Percentiles rank a stretch among this genome's conserved stretches.
These are phyloP conservation scores for Starmerella riodocensis DNA, from an alignment of 805 yeast species.

Conservation along the genomic window DNA sequence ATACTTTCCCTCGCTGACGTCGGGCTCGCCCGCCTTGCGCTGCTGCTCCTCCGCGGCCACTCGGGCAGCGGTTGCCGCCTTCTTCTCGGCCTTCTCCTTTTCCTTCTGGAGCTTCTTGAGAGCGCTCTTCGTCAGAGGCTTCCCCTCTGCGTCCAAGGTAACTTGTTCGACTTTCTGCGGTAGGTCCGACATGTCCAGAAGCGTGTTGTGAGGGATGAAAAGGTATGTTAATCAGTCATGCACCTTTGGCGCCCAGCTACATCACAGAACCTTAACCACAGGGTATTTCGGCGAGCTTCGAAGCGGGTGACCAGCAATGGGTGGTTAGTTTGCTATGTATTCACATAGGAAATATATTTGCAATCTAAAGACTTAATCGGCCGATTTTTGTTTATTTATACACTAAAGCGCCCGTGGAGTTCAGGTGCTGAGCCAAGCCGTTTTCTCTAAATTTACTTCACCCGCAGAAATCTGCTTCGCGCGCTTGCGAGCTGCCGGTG, in stretches of 20 bases:
- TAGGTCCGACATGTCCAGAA: conserved; percentile 11
- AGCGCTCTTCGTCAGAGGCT: conserved; percentile 85
- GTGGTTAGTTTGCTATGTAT: too few relatives aligned
- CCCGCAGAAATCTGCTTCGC: neutral
- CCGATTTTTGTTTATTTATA: too few relatives aligned
- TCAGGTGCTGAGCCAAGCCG: too few relatives aligned
- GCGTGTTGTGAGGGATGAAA: too few relatives aligned
- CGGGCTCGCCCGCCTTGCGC: conserved; percentile 61
- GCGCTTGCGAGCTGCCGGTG: conserved; percentile 3
- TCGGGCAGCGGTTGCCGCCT: conserved; percentile 84
- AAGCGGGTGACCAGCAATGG: too few relatives aligned
- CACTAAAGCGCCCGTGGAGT: too few relatives aligned
- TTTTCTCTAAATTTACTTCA: neutral
- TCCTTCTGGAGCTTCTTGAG: conserved; percentile 88
- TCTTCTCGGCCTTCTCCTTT: conserved; percentile 81
- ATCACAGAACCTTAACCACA: too few relatives aligned
- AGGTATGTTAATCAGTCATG: too few relatives aligned
- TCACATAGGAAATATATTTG: too few relatives aligned
- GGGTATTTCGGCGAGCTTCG: too few relatives aligned
- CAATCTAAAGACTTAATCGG: too few relatives aligned
- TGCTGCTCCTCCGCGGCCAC: conserved; percentile 77
- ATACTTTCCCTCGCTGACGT: conserved; percentile 75
- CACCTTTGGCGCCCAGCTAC: too few relatives aligned
- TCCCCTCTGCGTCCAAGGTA: conserved; percentile 58
- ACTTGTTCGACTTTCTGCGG: conserved; percentile 19